Evolutionary conservation across 768 basidiomycete genomes (phyloP), one percentile per base, ranked within the genome.

Genomic region (Amanita polypyramis): DNA sequence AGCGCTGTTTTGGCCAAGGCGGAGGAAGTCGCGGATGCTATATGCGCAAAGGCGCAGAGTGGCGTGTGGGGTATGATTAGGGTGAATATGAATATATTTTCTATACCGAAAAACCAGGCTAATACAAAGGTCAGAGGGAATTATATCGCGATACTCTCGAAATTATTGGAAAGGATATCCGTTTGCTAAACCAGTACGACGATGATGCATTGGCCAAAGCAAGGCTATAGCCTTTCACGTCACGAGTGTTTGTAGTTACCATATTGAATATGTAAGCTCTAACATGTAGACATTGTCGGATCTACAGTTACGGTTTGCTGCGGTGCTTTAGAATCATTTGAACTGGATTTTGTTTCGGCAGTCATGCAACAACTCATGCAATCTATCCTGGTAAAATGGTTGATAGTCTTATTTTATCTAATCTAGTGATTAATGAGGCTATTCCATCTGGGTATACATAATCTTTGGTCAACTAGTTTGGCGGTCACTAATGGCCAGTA

Each of bases 1-100:
- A 66, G 66, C 14, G 72, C 67, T 32, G 72, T 92, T 4, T 56
- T 89, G 14, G 69, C 69, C 19, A 80, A 79, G 47, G 86, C 86
- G 1, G 72, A 73, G 41, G 72, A 80, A 53, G 56, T 89, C 19
- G 88, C 79, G 3, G 70, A 75, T 20, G 58, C 65, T 36, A 64
- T 81, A 47, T 68, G 74, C 33, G 61, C 49, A 23, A 70, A 78
- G 51, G 76, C 85, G 6, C 63, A 69, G 30, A 61, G 60, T 4
- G 83, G 84, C 10, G 83, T 77, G 14, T 88, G 80, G 80, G 86
- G 85, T 7, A 43, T 81, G 44, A 83, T 86, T 58, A 86, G 83
- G 73, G 82, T 80, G 55, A 34, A 52, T 17, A 25, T 29, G 14
- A 21, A 9, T n/a, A n/a, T n/a, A n/a, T 14, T 23, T 35, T 47